Evolutionary conservation across 2,329 filamentous ascomycete species (phyloP), one percentile per base, ranked within the genome.

Genomic region (Colletotrichum tropicale): DNA sequence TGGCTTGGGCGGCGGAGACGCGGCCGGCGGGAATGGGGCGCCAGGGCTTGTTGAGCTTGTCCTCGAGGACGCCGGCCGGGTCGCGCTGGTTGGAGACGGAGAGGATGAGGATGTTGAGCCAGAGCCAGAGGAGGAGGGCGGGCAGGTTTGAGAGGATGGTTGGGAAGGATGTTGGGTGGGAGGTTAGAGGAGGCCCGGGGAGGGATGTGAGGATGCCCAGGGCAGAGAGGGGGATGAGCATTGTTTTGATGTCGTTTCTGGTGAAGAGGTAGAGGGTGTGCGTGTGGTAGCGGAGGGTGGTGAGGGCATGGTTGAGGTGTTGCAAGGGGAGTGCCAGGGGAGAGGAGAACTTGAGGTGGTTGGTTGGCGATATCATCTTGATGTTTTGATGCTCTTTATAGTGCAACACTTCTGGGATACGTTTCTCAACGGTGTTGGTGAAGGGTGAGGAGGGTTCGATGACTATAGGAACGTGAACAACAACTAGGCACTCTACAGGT

Each of bases 381-480:
- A 21, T 21, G 1, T 8, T 8, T 4, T 12, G 43, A 21, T 48
- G 43, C n/a, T 21, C 1, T 21, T 48, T 21, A 0, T 2, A 1
- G 1, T 52, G n/a, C 3, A 24, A 13, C 21, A 21, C 1, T 21
- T 52, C n/a, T 13, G 43, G 6, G 0, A 8, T 52, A 0, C 0
- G 10, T 5, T 52, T 13, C 0, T 24, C 4, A 13, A 10, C 43
- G 4, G 43, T 21, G 6, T 10, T 52, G 10, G 7, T 52, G n/a
- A n/a, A 21, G 43, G 1, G 43, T 12, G 4, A 21, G n/a, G 6
- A 52, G 43, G n/a, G 2, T 24, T 24, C 24, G 24, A 24, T 24
- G 24, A 24, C 10, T n/a, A 48, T 12, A 12, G 38, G 10, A n/a
- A 6, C 38, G 21, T 2, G 38, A 48, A n/a, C 6, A 52, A 52